Base-by-base conservation (phyloP, 352 stramenopile species). In the Phytophthora palmivora region DNA sequence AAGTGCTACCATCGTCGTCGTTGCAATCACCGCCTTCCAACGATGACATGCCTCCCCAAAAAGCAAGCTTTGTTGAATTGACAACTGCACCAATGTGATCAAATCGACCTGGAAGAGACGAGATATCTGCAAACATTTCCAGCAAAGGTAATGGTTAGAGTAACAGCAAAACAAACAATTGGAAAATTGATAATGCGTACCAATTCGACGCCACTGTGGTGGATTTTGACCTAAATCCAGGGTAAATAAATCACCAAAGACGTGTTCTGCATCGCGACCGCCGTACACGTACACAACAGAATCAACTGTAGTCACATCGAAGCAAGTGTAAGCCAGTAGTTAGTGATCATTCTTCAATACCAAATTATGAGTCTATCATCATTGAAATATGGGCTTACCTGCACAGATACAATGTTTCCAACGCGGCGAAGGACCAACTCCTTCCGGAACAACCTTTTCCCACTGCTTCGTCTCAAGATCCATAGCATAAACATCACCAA, bases 331-430 rank as follows among this genome's bases (percentile, higher is more conserved):
- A 37, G 43, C 18, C 9, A 43, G 9, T 43, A 32, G 26, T 65
- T 50, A 68, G 50, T 46, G 14, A 33, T 48, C 28, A 11, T 47
- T 44, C 19, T 16, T 41, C 12, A 10, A 33, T 33, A 9, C 28
- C n/a, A 1, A 50, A 33, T 14, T 1, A 19, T 30, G 39, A 51
- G 30, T 24, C n/a, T 28, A 3, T 28, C 28, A 22, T 16, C 32
- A 22, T 7, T 45, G 24, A 32, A 63, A 22, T n/a, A n/a, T 26
- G 2, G 26, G 63, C 64, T 48, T 76, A 92, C 84, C 81, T 10
- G 79, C 68, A 46, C 74, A 83, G 28, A 66, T 70, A 4, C 78
- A 79, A 72, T 96, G 87, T 44, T 92, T 93, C 79, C 84, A 96
- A 21, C 87, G 80, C 3, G 87, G 73, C 9, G 68, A 81, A 4